Percentiles rank a stretch among this genome's conserved stretches.
Conservation (phyloP, 495 filamentous ascomycete species). For the Talaromyces trachyspermus region DNA sequence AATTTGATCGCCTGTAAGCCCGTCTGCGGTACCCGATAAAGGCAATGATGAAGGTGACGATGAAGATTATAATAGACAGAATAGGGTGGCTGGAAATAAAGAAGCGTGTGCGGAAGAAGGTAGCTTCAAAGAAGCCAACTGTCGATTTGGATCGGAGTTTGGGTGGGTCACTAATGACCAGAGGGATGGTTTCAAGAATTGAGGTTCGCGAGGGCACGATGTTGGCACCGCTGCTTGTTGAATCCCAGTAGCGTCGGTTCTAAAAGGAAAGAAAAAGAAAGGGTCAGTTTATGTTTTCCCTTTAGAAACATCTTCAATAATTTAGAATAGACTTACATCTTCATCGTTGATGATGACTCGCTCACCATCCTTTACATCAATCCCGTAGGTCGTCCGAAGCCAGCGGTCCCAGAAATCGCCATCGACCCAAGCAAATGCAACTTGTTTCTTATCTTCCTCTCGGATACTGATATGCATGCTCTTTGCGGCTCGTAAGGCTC, state of each 20-base stretch:
- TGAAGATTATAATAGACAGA: slow-evolving; percentile 54
- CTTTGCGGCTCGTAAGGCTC: slow-evolving; percentile 81
- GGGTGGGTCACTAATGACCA: slow-evolving; percentile 64
- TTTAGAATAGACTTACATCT: slow-evolving; percentile 58
- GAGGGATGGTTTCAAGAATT: slow-evolving; percentile 88
- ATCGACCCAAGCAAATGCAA: slow-evolving; percentile 97
- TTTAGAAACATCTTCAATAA: neutral
- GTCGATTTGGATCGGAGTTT: slow-evolving; percentile 85
- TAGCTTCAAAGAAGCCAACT: slow-evolving; percentile 62
- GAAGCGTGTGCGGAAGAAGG: slow-evolving; percentile 68
- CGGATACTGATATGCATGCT: slow-evolving; percentile 85
- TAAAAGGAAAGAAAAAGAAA: too few species aligned
- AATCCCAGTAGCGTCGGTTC: slow-evolving; percentile 94
- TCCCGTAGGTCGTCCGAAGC: slow-evolving; percentile 88
- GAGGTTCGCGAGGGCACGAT: slow-evolving; percentile 89
- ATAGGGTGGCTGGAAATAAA: slow-evolving; percentile 66
- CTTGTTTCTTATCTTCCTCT: slow-evolving; percentile 76
- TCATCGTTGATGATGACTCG: slow-evolving; percentile 95
- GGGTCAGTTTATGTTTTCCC: slow-evolving; percentile 16
- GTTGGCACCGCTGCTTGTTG: slow-evolving; percentile 73
- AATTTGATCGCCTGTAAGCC: slow-evolving; percentile 20
- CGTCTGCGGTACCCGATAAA: slow-evolving; percentile 26
- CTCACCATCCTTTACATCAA: slow-evolving; percentile 78
- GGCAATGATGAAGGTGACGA: slow-evolving; percentile 31
- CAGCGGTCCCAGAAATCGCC: slow-evolving; percentile 96